Base-by-base conservation (phyloP, 345 rosid genomes). In the Litchi chinensis region DNA sequence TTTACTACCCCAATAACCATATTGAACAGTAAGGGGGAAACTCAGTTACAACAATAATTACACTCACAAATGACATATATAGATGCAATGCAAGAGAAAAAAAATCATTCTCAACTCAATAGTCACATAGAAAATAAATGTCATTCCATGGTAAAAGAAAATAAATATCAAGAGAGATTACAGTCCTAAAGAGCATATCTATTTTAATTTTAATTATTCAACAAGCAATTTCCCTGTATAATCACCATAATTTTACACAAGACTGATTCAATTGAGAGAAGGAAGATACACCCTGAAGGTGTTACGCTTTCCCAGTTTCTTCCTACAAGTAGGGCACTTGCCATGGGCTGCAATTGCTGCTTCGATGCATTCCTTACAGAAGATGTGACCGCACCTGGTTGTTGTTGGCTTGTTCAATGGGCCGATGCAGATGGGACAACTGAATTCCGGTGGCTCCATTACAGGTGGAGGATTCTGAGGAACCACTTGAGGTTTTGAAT, bases 311-410 rank as follows among this genome's bases (percentile, higher is more conserved):
- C 71, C 74, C 41, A 78, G 60, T 63, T 75, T 81, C 71, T 52
- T 68, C 83, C 84, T 60, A n/a, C 84, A 84, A 28, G 71, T 75
- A 8, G 87, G 87, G 62, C 84, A 84, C 44, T 76, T 79, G 11
- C 79, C 62, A 65, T 67, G 75, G 0, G 48, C 77, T 4, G 77
- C 74, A 43, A 84, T 44, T 13, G 84, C 79, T 8, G 39, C 21
- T 39, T 71, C 44, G 28, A 84, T 81, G 81, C 87, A 84, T 8
- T 56, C 65, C 70, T 72, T 75, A 62, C 86, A 81, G 84, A 81
- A 84, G 11, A 84, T 63, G 63, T 84, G 86, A 40, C 86, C 86
- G 40, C 82, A 81, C 63, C 74, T 84, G 8, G 87, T 84, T 37
- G 87, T 60, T 46, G 81, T 81, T 62, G 78, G 80, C 48, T 78